phyloP scores from a whole-genome alignment of 2,329 filamentous ascomycete species.

The Aspergillus cejpii region DNA sequence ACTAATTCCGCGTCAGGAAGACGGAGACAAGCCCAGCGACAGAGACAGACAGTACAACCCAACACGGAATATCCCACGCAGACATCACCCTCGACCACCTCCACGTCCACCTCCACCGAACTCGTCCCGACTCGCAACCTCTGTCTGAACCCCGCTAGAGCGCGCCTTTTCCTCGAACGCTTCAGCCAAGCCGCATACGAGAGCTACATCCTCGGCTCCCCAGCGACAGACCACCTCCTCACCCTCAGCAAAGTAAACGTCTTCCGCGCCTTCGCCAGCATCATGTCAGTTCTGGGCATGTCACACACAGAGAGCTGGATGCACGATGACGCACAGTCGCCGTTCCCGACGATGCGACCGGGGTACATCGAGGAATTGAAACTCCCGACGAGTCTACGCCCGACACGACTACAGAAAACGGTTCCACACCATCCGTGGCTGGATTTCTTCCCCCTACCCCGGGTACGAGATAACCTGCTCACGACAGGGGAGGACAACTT shows the following conservation, averaged over 20 bases:
- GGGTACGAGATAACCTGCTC: slow-evolving; percentile 39
- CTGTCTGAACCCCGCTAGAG: slow-evolving; percentile 1
- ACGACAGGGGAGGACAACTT: slow-evolving; percentile 23
- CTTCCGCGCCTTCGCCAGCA: slow-evolving; percentile 28
- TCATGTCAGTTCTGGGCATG: slow-evolving; percentile 27
- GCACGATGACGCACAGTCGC: slow-evolving; percentile 26
- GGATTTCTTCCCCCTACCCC: slow-evolving; percentile 31
- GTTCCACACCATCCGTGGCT: slow-evolving; percentile 40
- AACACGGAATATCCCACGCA: background rate
- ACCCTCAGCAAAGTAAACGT: slow-evolving; percentile 32
- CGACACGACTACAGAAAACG: slow-evolving; percentile 35
- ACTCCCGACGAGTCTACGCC: slow-evolving; percentile 29
- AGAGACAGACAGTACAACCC: background rate
- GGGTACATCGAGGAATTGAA: slow-evolving; percentile 4
- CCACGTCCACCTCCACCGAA: background rate
- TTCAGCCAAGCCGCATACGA: slow-evolving; percentile 21
- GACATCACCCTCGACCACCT: background rate
- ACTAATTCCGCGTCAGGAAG: slow-evolving; percentile 10
- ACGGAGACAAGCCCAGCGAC: slow-evolving; percentile 16
- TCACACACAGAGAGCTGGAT: slow-evolving; percentile 13
- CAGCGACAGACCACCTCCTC: slow-evolving; percentile 30
- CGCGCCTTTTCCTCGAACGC: slow-evolving; percentile 7
- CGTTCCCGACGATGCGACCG: slow-evolving; percentile 15
- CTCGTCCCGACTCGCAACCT: background rate
- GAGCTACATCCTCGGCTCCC: slow-evolving; percentile 22